A percentile compares a stretch with the other conserved stretches of the same genome.
phyloP scores from a whole-genome alignment of 2,329 filamentous ascomycete genomes.

The Coniochaeta sp. region DNA sequence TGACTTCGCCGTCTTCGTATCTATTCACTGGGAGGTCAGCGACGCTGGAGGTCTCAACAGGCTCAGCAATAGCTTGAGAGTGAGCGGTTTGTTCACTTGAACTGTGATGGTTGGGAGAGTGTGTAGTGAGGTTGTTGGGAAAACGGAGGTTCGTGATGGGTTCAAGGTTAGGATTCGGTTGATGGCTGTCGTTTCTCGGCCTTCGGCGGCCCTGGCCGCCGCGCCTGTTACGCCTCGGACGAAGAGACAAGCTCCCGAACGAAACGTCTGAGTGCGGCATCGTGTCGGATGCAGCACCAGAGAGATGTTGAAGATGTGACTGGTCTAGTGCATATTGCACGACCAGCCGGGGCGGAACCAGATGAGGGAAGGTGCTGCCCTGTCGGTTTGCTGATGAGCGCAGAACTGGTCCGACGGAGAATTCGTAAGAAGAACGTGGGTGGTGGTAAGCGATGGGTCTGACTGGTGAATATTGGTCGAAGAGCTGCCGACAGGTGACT shows the following conservation, averaged over 20 bases:
- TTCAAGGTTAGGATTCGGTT: background rate
- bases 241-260: background rate
- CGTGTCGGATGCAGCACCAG: background rate
- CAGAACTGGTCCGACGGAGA: background rate
- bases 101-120: background rate
- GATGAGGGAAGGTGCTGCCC: background rate
- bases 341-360: background rate
- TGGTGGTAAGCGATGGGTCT: background rate
- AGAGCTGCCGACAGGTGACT: background rate
- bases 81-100: background rate
- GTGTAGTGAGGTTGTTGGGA: background rate
- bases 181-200: background rate
- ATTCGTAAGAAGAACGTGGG: background rate
- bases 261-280: background rate
- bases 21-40: constrained; percentile 22
- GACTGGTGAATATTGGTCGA: background rate
- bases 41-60: background rate
- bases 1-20: constrained; percentile 56
- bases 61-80: background rate
- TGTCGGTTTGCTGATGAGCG: background rate
- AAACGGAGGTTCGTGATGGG: background rate
- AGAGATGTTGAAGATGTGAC: background rate
- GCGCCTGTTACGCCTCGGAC: background rate
- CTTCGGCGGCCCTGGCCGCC: background rate
- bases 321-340: background rate